Conservation (phyloP, 2,329 filamentous ascomycete species). For the Raffaelea albimanens region DNA sequence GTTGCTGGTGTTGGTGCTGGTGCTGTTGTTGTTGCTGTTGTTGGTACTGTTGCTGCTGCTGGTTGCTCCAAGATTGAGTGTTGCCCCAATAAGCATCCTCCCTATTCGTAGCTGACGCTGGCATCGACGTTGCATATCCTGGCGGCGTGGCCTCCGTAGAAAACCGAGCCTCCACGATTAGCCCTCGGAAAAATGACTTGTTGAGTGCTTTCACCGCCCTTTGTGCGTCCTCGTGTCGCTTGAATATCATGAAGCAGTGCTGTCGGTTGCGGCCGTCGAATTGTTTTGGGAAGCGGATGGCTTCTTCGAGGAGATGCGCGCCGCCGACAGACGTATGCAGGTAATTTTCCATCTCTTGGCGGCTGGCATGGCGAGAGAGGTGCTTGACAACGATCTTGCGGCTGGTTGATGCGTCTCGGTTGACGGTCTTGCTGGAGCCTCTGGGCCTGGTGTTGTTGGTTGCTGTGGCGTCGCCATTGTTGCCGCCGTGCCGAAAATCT, state of each 20-base stretch:
- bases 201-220: conserved; percentile 2
- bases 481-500: too few species aligned
- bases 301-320: conserved; percentile 5
- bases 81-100: too few species aligned
- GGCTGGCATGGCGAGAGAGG: conserved; percentile 8
- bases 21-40: not conserved
- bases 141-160: conserved; percentile 4
- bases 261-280: not conserved
- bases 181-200: conserved; percentile 1
- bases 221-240: conserved; percentile 1
- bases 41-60: not conserved
- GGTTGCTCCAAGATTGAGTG: not conserved
- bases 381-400: conserved; percentile 10
- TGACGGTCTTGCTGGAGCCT: not conserved
- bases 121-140: not conserved
- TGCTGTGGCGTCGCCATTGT: not conserved
- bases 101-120: not conserved
- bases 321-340: conserved; percentile 4
- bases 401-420: not conserved
- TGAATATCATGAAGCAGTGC: conserved; percentile 5
- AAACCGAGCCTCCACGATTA: conserved; percentile 6
- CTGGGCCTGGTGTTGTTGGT: not conserved
- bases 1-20: not conserved
- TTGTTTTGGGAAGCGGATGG: conserved; percentile 6
- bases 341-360: conserved; percentile 2